Evolutionary conservation across 495 filamentous ascomycete genomes (phyloP).

Genomic region (Aspergillus wentii): DNA sequence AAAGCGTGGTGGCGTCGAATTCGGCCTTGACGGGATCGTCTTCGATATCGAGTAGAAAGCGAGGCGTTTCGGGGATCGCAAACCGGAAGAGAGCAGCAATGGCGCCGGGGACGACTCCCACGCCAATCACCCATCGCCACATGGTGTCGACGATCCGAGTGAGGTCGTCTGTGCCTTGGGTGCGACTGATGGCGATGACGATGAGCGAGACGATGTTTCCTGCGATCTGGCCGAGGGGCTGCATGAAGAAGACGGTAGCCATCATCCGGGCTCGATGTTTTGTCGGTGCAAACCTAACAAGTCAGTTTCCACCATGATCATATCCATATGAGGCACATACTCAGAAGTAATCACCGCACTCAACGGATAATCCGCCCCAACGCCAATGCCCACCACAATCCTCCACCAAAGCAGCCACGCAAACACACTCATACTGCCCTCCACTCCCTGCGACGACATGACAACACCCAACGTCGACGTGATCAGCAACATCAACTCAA

Average conservation of each 20-base stretch:
- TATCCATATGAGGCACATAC: slow-evolving; percentile 18
- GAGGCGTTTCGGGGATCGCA: slow-evolving; percentile 57
- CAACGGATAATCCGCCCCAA: slow-evolving; percentile 53
- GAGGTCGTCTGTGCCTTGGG: slow-evolving; percentile 24
- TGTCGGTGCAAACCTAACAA: slow-evolving; percentile 57
- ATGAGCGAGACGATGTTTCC: slow-evolving; percentile 49
- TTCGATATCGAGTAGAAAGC: slow-evolving; percentile 50
- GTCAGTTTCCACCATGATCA: background rate
- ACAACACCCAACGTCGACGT: slow-evolving; percentile 52
- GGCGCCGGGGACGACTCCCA: slow-evolving; percentile 56
- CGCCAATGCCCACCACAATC: slow-evolving; percentile 51
- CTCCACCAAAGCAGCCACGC: slow-evolving; percentile 57
- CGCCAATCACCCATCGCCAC: slow-evolving; percentile 58
- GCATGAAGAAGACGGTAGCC: slow-evolving; percentile 62
- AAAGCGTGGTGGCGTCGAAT: slow-evolving; percentile 40
- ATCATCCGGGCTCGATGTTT: slow-evolving; percentile 59
- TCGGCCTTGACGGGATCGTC: slow-evolving; percentile 42
- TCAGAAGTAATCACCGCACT: slow-evolving; percentile 60
- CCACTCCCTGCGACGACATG: slow-evolving; percentile 34
- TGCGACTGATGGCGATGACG: slow-evolving; percentile 33
- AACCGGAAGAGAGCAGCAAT: slow-evolving; percentile 56
- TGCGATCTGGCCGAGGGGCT: slow-evolving; percentile 60
- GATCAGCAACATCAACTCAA: slow-evolving; percentile 58
- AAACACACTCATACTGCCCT: slow-evolving; percentile 50
- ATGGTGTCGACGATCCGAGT: slow-evolving; percentile 37